Percentiles rank a stretch among this genome's conserved stretches.
Evolutionary conservation across 2,329 filamentous ascomycete genomes (phyloP).

Genomic region (Cladophialophora immunda): DNA sequence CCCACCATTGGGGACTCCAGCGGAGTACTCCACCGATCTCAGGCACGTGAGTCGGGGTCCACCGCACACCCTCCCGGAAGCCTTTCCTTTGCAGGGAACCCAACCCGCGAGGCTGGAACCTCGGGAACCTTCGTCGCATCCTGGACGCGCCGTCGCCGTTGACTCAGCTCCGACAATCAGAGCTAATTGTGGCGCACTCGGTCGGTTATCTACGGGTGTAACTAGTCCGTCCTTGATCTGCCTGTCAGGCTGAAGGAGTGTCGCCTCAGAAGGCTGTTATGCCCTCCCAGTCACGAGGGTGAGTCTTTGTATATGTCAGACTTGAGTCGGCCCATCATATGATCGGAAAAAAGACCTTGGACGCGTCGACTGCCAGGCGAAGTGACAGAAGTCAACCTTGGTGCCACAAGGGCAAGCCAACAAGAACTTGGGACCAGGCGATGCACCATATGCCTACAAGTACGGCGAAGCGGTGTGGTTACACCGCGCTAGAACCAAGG

Average conservation of each 20-base stretch:
- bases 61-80: slow-evolving; percentile 1
- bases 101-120: slow-evolving; percentile 10
- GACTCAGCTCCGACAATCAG: neutral
- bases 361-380: neutral
- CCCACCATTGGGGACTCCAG: neutral
- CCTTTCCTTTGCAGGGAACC: slow-evolving; percentile 16
- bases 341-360: neutral
- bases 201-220: slow-evolving; percentile 30
- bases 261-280: neutral
- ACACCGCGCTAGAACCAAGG: neutral
- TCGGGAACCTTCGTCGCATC: neutral
- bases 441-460: neutral
- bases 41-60: slow-evolving; percentile 14
- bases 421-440: neutral
- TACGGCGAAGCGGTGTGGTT: neutral
- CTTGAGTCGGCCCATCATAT: neutral
- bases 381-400: neutral
- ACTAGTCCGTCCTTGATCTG: slow-evolving; percentile 3
- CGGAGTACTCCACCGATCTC: slow-evolving; percentile 19
- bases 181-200: slow-evolving; percentile 14
- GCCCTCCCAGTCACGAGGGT: neutral
- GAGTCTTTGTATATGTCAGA: neutral
- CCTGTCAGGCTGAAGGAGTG: slow-evolving; percentile 1
- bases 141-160: neutral
- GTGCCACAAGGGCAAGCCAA: neutral